These are phyloP conservation scores for Schwanniomyces vanrijiae DNA, from an alignment of 805 yeast genomes.

Conservation along the genomic window DNA sequence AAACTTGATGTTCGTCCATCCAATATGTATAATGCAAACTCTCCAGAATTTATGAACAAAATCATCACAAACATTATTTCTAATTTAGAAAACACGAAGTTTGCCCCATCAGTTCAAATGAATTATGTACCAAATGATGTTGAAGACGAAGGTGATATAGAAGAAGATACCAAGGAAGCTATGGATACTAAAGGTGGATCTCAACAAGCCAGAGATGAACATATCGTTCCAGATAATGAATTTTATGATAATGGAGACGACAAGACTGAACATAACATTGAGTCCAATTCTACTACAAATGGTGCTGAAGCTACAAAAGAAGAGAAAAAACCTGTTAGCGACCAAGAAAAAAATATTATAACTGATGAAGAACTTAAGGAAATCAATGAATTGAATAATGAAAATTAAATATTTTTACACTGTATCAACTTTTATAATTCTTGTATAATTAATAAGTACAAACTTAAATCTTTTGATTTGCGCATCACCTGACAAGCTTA, in stretches of 20 bases:
- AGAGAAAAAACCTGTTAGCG: neutral
- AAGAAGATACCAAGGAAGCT: slow-evolving; percentile 77
- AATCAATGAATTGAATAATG: slow-evolving; percentile 33
- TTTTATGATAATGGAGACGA: slow-evolving; percentile 68
- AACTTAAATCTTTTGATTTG: neutral
- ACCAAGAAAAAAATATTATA: slow-evolving; percentile 14
- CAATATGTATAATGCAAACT: slow-evolving; percentile 94
- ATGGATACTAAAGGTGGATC: slow-evolving; percentile 92
- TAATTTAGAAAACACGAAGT: slow-evolving; percentile 85
- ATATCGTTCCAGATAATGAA: slow-evolving; percentile 71
- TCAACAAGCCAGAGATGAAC: slow-evolving; percentile 75
- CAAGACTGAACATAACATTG: slow-evolving; percentile 31
- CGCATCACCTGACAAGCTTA: neutral
- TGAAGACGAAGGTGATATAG: slow-evolving; percentile 85
- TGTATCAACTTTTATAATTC: neutral
- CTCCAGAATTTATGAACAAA: slow-evolving; percentile 87
- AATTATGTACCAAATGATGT: slow-evolving; percentile 83
- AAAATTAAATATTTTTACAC: neutral
- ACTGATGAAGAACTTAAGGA: slow-evolving; percentile 40
- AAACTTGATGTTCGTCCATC: slow-evolving; percentile 92
- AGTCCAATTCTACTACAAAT: slow-evolving; percentile 2
- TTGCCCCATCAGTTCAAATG: slow-evolving; percentile 96
- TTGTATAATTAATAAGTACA: neutral
- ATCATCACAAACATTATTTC: slow-evolving; percentile 72
- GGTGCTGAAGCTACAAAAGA: neutral